Evolutionary conservation across 2,329 filamentous ascomycete species (phyloP), one percentile per base, ranked within the genome.

Genomic region (Trichoderma sp.): DNA sequence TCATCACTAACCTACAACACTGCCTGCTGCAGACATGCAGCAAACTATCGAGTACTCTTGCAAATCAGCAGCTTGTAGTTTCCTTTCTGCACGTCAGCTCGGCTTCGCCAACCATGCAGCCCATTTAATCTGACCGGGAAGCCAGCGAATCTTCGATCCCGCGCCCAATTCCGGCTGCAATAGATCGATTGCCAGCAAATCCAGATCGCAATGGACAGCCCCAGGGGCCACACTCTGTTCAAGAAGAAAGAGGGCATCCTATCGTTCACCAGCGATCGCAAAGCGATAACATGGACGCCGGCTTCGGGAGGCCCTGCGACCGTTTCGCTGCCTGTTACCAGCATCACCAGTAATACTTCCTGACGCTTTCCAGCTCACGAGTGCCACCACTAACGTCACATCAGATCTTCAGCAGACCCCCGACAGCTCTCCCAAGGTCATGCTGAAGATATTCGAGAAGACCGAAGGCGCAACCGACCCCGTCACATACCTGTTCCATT

Each of bases 231-330:
- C 68, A 88, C 90, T 60, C 82, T 88, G 66, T 98, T 95, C 84
- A 98, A 97, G 80, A 99, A 98, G 82, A 95, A 96, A 78, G 91
- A 98, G 81, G 95, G 95, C 75, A 86, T 86, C 67, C 81, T 99
- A 72, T 86, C 87, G 28, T 82, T 98, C 71, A 88, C 90, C 17
- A 80, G 84, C 64, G 92, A 97, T 76, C 83, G 87, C 72, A 86
- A 85, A 73, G 87, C 84, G 44, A 86, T 98, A 67, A 89, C 87
- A 75, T 99, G 94, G 94, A 91, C 88, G 39, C 90, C 92, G 10
- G 82, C 86, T 62, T 83, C 84, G 52, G 83, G 85, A 41, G 85
- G 88, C 3, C 82, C 87, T 61, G 84, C 90, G 3, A 80, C 83
- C 28, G 80, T 97, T 67, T 88, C 87, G 0, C 84, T 98, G 65